Base-by-base conservation (phyloP, 228 moss, liverwort and hornwort species). In the Sphagnum fallax region DNA sequence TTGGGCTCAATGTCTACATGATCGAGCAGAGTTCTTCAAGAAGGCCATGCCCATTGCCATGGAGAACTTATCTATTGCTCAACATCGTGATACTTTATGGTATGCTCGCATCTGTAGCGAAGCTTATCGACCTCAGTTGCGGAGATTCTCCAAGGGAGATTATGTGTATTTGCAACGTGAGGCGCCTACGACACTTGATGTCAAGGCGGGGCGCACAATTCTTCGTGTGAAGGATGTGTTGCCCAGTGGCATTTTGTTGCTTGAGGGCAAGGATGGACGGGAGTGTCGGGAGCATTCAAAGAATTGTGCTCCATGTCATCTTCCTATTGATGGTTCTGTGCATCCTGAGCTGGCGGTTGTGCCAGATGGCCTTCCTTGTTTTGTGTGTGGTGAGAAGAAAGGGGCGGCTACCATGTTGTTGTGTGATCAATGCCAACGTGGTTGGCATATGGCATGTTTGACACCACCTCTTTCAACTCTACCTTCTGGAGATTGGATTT, bases 391-490 rank as follows among this genome's bases (percentile, higher is more conserved):
- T 12, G 16, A 63, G 61, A 77, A 53, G 52, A 74, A 79, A 61
- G 73, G 69, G 69, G 69, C 50, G 68, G 73, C 68, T 53, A 52
- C 64, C 49, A 78, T 78, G 72, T 50, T 77, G 52, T 15, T 77
- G n/a, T 77, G 67, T 16, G 57, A 75, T 9, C 5, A 68, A n/a
- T 74, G 61, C 47, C 67, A 74, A 61, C n/a, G n/a, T n/a, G n/a
- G n/a, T n/a, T n/a, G n/a, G n/a, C n/a, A n/a, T n/a, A n/a, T n/a
- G n/a, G n/a, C n/a, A n/a, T n/a, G n/a, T n/a, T n/a, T n/a, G n/a
- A n/a, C n/a, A n/a, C n/a, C n/a, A n/a, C n/a, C n/a, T n/a, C n/a
- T n/a, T n/a, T n/a, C n/a, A n/a, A n/a, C n/a, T n/a, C n/a, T n/a
- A n/a, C n/a, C n/a, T n/a, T n/a, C n/a, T n/a, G n/a, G n/a, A n/a